These are phyloP conservation scores for Parietaria judaica DNA, from an alignment of 306 rosid species.

Conservation along the genomic window DNA sequence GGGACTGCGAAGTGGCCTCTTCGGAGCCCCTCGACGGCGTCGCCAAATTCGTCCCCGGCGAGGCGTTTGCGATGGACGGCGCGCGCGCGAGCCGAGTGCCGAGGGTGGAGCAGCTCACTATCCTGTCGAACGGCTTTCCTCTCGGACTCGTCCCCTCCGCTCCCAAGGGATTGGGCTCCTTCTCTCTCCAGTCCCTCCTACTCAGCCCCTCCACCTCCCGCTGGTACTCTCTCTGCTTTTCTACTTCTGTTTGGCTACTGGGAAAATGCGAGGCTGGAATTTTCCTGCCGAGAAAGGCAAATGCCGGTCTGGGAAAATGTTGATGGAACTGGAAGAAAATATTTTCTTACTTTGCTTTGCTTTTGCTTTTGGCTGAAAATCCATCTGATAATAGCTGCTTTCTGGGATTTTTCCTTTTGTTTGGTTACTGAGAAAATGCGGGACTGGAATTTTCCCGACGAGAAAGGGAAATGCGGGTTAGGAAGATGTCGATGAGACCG, in stretches of 20 bases:
- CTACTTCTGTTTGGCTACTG: not conserved
- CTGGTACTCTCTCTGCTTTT: constrained; percentile 34
- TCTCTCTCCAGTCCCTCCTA: constrained; percentile 61
- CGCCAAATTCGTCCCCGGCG: constrained; percentile 61
- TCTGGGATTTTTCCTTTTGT: no score
- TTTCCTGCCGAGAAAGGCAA: not conserved
- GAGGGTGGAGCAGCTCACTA: constrained; percentile 54
- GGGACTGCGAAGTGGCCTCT: constrained; percentile 61
- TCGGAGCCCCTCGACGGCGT: constrained; percentile 56
- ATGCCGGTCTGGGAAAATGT: not conserved
- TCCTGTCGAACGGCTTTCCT: constrained; percentile 41
- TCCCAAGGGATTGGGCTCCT: constrained; percentile 48
- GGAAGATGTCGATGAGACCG: no score
- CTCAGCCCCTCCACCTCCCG: constrained; percentile 28
- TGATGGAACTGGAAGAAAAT: not conserved
- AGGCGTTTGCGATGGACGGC: constrained; percentile 61
- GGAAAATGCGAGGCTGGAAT: not conserved
- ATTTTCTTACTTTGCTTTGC: no score
- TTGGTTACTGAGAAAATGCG: no score
- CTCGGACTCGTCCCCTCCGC: constrained; percentile 52
- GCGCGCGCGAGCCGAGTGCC: constrained; percentile 48
- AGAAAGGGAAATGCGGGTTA: no score
- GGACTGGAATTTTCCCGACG: no score
- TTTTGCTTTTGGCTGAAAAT: no score
- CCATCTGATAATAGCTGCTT: no score